These are phyloP conservation scores for Colletotrichum sp. DNA, from an alignment of 2,329 filamentous ascomycete species.

Conservation along the genomic window DNA sequence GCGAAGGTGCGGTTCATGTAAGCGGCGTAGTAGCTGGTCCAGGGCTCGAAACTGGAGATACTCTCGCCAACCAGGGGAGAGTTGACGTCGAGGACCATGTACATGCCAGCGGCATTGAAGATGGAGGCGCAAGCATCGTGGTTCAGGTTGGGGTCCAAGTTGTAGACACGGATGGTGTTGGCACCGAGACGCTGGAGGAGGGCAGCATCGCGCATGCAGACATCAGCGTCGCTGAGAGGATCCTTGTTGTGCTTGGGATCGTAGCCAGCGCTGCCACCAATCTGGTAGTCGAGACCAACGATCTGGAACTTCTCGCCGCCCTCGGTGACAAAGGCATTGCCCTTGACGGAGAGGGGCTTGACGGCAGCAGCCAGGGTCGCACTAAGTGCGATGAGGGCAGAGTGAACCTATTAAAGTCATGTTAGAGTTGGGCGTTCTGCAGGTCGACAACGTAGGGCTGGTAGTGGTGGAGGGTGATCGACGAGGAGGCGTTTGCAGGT, in stretches of 20 bases:
- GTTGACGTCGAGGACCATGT: conserved; percentile 74
- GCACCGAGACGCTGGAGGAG: conserved; percentile 69
- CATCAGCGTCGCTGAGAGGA: conserved; percentile 62
- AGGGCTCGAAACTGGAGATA: conserved; percentile 59
- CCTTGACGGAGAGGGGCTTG: conserved; percentile 59
- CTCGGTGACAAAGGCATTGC: conserved; percentile 65
- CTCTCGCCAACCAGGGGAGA: conserved; percentile 65
- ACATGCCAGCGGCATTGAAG: conserved; percentile 73
- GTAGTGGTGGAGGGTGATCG: not conserved
- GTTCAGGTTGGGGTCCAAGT: conserved; percentile 69
- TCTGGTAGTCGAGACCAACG: conserved; percentile 73
- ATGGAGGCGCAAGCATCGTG: conserved; percentile 71
- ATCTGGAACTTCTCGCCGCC: conserved; percentile 69
- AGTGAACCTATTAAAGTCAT: conserved; percentile 34
- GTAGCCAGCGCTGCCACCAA: conserved; percentile 69
- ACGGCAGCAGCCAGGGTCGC: conserved; percentile 62
- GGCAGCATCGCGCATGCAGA: conserved; percentile 69
- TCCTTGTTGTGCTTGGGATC: conserved; percentile 59
- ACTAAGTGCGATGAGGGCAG: conserved; percentile 57
- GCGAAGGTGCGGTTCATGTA: conserved; percentile 73
- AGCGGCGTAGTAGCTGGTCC: conserved; percentile 62
- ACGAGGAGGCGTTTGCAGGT: not conserved
- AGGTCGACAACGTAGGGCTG: not conserved
- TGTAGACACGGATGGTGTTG: conserved; percentile 75
- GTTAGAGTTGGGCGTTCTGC: not conserved